Conservation (phyloP, 257 asterid species). For the Dorcoceras hygrometricum region DNA sequence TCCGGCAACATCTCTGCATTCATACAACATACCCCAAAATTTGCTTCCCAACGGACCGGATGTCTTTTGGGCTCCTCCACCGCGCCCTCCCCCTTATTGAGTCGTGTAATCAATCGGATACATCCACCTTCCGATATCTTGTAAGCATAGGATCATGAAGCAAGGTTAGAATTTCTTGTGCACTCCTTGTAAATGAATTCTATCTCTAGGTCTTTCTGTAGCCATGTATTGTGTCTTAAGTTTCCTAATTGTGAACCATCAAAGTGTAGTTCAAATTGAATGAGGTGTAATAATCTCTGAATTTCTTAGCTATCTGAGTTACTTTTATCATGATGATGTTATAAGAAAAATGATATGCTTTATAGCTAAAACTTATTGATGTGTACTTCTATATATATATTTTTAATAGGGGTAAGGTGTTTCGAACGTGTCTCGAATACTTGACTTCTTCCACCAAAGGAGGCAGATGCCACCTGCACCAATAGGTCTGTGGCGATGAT, state of each 20-base stretch:
- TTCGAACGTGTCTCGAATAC: too few species aligned
- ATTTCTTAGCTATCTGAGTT: not conserved
- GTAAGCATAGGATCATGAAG: constrained; percentile 33
- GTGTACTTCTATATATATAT: too few species aligned
- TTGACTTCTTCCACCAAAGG: too few species aligned
- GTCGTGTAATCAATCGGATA: not conserved
- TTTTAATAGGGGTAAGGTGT: too few species aligned
- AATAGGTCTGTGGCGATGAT: too few species aligned
- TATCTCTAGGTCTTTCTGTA: constrained; percentile 18
- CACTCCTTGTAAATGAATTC: constrained; percentile 31
- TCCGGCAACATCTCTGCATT: constrained; percentile 30
- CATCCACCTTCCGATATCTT: constrained; percentile 14
- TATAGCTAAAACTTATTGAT: too few species aligned
- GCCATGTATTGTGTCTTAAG: constrained; percentile 5
- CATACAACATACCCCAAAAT: constrained; percentile 44
- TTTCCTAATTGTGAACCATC: constrained; percentile 1
- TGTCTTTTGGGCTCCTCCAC: constrained; percentile 59
- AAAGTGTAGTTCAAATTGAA: constrained; percentile 3
- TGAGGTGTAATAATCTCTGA: not conserved
- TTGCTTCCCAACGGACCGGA: constrained; percentile 50
- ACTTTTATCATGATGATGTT: not conserved
- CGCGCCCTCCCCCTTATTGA: constrained; percentile 51
- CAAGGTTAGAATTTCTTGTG: constrained; percentile 27
- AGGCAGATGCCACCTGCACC: too few species aligned
- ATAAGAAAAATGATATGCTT: not conserved